Evolutionary conservation across 345 rosid species (phyloP).

Genomic region (Mangifera indica): DNA sequence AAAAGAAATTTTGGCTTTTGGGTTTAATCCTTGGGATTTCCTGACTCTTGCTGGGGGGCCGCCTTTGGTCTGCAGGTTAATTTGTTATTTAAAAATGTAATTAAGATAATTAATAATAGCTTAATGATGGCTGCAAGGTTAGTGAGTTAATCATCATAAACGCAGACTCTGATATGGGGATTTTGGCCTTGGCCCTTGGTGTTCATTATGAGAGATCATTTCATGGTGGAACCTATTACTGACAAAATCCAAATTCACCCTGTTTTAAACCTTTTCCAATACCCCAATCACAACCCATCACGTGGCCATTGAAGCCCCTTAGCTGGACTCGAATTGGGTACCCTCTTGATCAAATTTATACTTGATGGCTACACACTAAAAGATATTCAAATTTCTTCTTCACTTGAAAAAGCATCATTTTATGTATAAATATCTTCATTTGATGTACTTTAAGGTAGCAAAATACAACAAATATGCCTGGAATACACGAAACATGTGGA

Average conservation of each 20-base stretch:
- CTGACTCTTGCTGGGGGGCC: no score
- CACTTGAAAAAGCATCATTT: no score
- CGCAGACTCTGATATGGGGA: slow-evolving; percentile 16
- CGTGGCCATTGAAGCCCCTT: slow-evolving; percentile 20
- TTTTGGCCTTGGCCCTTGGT: slow-evolving; percentile 12
- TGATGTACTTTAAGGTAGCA: no score
- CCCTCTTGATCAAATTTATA: neutral
- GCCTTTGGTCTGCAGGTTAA: no score
- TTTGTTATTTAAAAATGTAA: neutral
- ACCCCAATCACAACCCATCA: slow-evolving; percentile 13
- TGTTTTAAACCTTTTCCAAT: slow-evolving; percentile 5
- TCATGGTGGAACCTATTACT: slow-evolving; percentile 30
- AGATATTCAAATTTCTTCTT: no score
- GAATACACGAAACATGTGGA: neutral
- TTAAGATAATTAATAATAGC: slow-evolving; percentile 13
- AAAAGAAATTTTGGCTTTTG: slow-evolving; percentile 49
- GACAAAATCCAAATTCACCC: slow-evolving; percentile 28
- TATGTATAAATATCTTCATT: neutral
- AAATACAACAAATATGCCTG: neutral
- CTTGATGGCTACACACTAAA: neutral
- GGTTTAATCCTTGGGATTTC: slow-evolving; percentile 66
- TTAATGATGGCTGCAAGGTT: slow-evolving; percentile 23
- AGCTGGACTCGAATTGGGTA: neutral
- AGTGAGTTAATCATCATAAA: neutral
- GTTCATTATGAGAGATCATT: slow-evolving; percentile 17